Percentiles rank a stretch among this genome's conserved stretches.
phyloP scores from a whole-genome alignment of 345 rosid genomes.

The Brassica rapa region DNA sequence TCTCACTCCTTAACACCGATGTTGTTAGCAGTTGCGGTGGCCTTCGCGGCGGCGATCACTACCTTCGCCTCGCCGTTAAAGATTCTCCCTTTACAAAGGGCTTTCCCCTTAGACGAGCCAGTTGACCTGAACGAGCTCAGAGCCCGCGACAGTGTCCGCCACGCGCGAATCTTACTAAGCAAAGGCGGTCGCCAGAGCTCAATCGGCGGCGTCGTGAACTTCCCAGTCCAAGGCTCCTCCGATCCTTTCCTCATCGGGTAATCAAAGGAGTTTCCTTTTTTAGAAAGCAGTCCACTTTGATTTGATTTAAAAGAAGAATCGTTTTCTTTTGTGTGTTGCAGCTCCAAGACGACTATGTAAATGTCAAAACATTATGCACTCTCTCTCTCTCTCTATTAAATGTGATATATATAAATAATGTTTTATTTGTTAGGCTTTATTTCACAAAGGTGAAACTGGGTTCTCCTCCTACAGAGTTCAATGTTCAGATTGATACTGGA shows the following conservation, averaged over 20 bases:
- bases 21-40: slow-evolving; percentile 29
- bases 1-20: slow-evolving; percentile 30
- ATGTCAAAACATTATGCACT: slow-evolving; percentile 25
- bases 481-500: slow-evolving; percentile 98
- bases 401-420: slow-evolving; percentile 19
- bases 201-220: slow-evolving; percentile 48
- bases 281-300: neutral
- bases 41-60: slow-evolving; percentile 27
- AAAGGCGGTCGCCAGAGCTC: slow-evolving; percentile 63
- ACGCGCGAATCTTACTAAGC: slow-evolving; percentile 68
- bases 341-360: slow-evolving; percentile 44
- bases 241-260: slow-evolving; percentile 91
- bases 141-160: slow-evolving; percentile 73
- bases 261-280: slow-evolving; percentile 4
- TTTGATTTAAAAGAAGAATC: slow-evolving; percentile 2
- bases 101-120: slow-evolving; percentile 56
- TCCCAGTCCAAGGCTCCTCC: slow-evolving; percentile 78
- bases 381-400: slow-evolving; percentile 34
- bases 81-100: slow-evolving; percentile 66
- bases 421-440: slow-evolving; percentile 66
- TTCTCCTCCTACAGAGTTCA: slow-evolving; percentile 93
- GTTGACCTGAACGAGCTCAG: slow-evolving; percentile 56
- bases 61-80: slow-evolving; percentile 9
- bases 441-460: slow-evolving; percentile 93
- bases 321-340: slow-evolving; percentile 38